Conservation (phyloP, 805 yeast genomes). For the Nakazawaea wickerhamii region DNA sequence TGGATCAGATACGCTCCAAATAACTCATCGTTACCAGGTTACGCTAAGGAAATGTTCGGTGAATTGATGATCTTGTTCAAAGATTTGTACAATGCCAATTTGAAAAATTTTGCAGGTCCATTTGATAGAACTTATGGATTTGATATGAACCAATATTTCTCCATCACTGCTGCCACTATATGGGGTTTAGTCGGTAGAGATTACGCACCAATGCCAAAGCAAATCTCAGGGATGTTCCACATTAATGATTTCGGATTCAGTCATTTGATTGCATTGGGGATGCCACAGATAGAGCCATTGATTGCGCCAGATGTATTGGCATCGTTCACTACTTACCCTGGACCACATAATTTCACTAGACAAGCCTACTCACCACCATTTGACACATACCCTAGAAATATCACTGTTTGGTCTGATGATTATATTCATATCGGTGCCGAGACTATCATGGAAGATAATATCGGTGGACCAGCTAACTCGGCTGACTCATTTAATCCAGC, state of each 20-base stretch:
- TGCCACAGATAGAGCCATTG: slow-evolving; percentile 10
- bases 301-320: slow-evolving; percentile 8
- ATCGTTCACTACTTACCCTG: slow-evolving; percentile 14
- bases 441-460: slow-evolving; percentile 12
- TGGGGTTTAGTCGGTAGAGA: slow-evolving; percentile 16
- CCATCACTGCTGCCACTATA: slow-evolving; percentile 13
- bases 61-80: slow-evolving; percentile 11
- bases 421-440: slow-evolving; percentile 14
- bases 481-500: slow-evolving; percentile 14
- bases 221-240: slow-evolving; percentile 14
- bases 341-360: slow-evolving; percentile 9
- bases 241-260: slow-evolving; percentile 14
- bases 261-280: slow-evolving; percentile 14
- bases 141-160: slow-evolving; percentile 14
- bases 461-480: slow-evolving; percentile 16
- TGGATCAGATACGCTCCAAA: slow-evolving; percentile 15
- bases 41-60: slow-evolving; percentile 13
- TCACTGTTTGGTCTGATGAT: slow-evolving; percentile 14
- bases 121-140: slow-evolving; percentile 15
- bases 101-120: slow-evolving; percentile 16
- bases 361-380: slow-evolving; percentile 16
- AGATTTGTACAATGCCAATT: slow-evolving; percentile 14
- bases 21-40: slow-evolving; percentile 8
- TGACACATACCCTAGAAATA: slow-evolving; percentile 16
- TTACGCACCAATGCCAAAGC: slow-evolving; percentile 15